A percentile compares a stretch with the other conserved stretches of the same genome.
phyloP scores from a whole-genome alignment of 2,329 filamentous ascomycete species.

The Fusarium luffae region DNA sequence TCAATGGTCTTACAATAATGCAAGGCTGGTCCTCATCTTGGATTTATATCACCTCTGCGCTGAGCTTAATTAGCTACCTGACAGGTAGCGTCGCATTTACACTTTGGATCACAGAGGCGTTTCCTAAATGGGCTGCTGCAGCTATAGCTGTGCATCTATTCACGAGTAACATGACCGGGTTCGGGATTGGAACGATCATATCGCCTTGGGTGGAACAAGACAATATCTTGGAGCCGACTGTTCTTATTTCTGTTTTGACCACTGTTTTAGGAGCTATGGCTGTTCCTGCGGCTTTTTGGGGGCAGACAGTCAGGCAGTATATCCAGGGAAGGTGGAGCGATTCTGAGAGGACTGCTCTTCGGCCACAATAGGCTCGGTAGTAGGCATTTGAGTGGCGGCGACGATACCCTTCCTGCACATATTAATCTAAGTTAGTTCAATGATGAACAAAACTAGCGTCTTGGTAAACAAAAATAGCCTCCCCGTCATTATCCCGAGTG shows the following conservation, averaged over 20 bases:
- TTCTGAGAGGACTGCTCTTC: slow-evolving; percentile 29
- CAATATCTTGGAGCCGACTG: slow-evolving; percentile 14
- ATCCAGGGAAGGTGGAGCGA: slow-evolving; percentile 38
- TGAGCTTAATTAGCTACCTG: slow-evolving; percentile 28
- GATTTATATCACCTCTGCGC: slow-evolving; percentile 21
- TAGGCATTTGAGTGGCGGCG: not conserved
- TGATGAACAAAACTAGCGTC: not conserved
- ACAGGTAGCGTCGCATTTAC: slow-evolving; percentile 34
- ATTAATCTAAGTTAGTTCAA: not conserved
- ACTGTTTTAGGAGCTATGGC: slow-evolving; percentile 20
- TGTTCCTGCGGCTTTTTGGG: slow-evolving; percentile 37
- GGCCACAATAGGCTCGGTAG: slow-evolving; percentile 21
- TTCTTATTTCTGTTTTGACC: slow-evolving; percentile 16
- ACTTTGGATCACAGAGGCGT: slow-evolving; percentile 36
- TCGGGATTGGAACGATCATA: slow-evolving; percentile 22
- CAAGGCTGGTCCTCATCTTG: not conserved
- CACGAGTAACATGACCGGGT: slow-evolving; percentile 19
- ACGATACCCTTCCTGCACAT: not conserved
- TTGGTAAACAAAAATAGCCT: not conserved
- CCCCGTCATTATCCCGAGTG: not conserved
- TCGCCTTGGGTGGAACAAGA: not conserved
- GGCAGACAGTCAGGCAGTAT: slow-evolving; percentile 29
- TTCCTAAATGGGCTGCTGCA: slow-evolving; percentile 27
- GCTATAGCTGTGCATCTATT: slow-evolving; percentile 30
- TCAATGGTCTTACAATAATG: slow-evolving; percentile 22